phyloP scores from a whole-genome alignment of 306 rosid species.

The Malus orientalis region DNA sequence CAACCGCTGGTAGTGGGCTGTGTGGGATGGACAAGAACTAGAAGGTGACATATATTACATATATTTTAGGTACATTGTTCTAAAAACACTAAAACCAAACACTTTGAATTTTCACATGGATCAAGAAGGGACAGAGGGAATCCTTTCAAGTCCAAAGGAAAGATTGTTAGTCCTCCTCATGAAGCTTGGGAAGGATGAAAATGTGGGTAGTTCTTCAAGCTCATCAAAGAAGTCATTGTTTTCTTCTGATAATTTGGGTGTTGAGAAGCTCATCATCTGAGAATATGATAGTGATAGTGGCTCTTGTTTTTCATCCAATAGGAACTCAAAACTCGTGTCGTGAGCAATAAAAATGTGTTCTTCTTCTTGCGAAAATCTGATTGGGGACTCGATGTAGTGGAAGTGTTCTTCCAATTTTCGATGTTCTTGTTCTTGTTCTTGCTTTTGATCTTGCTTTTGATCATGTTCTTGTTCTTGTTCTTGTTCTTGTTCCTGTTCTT shows the following conservation, averaged over 20 bases:
- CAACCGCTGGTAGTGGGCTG: slow-evolving; percentile 6
- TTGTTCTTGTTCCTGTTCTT: slow-evolving; percentile 5
- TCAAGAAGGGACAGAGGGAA: slow-evolving; percentile 79
- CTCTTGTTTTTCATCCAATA: slow-evolving; percentile 39
- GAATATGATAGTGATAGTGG: slow-evolving; percentile 20
- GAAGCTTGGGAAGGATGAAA: slow-evolving; percentile 56
- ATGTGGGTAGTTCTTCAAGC: slow-evolving; percentile 83
- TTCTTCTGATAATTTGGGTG: slow-evolving; percentile 43
- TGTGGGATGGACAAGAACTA: not conserved
- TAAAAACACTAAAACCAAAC: slow-evolving; percentile 10
- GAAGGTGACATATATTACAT: slow-evolving; percentile 1
- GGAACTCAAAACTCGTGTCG: not conserved
- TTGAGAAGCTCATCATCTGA: slow-evolving; percentile 29
- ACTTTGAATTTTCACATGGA: slow-evolving; percentile 10
- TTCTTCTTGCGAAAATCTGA: slow-evolving; percentile 28
- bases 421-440: slow-evolving; percentile 13
- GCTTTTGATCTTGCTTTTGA: slow-evolving; percentile 26
- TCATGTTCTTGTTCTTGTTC: slow-evolving; percentile 17
- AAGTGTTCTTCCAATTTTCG: slow-evolving; percentile 15
- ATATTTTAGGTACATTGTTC: slow-evolving; percentile 28
- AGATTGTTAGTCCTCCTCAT: slow-evolving; percentile 38
- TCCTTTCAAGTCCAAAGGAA: slow-evolving; percentile 57
- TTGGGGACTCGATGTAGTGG: slow-evolving; percentile 46
- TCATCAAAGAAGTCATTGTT: slow-evolving; percentile 67
- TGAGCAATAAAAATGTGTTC: slow-evolving; percentile 40